Evolutionary conservation across 2,329 filamentous ascomycete genomes (phyloP).

Genomic region (Rutstroemia sydowiana): DNA sequence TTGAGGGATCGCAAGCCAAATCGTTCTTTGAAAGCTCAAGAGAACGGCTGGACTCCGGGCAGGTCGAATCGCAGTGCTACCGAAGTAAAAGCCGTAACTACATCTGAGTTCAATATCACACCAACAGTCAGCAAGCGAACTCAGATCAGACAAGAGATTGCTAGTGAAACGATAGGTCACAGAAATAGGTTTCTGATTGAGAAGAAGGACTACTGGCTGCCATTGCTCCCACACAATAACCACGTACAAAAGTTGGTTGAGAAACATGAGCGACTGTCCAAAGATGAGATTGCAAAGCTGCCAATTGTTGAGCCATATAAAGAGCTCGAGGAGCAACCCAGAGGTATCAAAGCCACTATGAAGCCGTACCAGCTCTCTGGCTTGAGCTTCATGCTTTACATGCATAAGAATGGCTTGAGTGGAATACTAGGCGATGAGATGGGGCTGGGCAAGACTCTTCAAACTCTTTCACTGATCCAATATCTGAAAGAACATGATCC

Average conservation of each 20-base stretch:
- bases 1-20: slow-evolving; percentile 20
- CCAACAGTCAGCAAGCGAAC: neutral
- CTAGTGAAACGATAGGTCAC: slow-evolving; percentile 23
- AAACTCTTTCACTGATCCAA: slow-evolving; percentile 43
- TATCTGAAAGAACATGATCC: slow-evolving; percentile 36
- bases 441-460: slow-evolving; percentile 43
- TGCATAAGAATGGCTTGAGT: slow-evolving; percentile 33
- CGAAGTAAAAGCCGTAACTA: neutral
- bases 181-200: slow-evolving; percentile 30
- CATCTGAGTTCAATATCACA: neutral
- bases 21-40: slow-evolving; percentile 19
- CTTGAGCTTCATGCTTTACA: slow-evolving; percentile 41
- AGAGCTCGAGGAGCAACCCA: slow-evolving; percentile 24
- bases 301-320: slow-evolving; percentile 23
- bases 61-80: neutral
- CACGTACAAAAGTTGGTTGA: slow-evolving; percentile 29
- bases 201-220: slow-evolving; percentile 29
- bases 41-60: slow-evolving; percentile 15
- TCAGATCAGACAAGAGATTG: slow-evolving; percentile 24
- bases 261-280: slow-evolving; percentile 20
- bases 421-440: slow-evolving; percentile 43
- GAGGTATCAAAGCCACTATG: slow-evolving; percentile 39
- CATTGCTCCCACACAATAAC: slow-evolving; percentile 29
- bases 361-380: slow-evolving; percentile 45
- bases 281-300: slow-evolving; percentile 15